phyloP scores from a whole-genome alignment of 1,139 yeast species.

The Diutina sp. region DNA sequence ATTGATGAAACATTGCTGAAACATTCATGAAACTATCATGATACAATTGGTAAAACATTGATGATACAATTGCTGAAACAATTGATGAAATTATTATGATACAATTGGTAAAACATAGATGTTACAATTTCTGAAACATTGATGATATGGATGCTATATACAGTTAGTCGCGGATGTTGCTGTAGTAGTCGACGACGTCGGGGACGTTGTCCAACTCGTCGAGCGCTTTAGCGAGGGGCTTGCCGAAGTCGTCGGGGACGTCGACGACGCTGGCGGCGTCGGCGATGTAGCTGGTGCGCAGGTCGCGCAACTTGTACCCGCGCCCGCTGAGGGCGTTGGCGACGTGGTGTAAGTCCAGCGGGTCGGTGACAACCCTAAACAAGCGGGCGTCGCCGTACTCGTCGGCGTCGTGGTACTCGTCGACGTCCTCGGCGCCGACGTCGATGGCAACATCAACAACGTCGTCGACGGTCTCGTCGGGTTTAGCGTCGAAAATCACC shows the following conservation, averaged over 20 bases:
- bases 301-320: slow-evolving; percentile 53
- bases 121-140: background rate
- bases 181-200: slow-evolving; percentile 69
- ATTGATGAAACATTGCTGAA: too few relatives aligned
- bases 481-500: slow-evolving; percentile 35
- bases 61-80: too few relatives aligned
- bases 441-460: slow-evolving; percentile 68
- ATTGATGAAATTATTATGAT: background rate
- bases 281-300: slow-evolving; percentile 59
- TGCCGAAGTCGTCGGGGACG: slow-evolving; percentile 37
- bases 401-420: slow-evolving; percentile 16
- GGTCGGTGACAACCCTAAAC: slow-evolving; percentile 36
- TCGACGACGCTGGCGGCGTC: slow-evolving; percentile 46
- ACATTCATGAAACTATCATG: too few relatives aligned
- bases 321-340: slow-evolving; percentile 42
- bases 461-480: slow-evolving; percentile 38
- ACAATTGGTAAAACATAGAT: background rate
- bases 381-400: background rate
- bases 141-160: background rate
- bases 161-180: slow-evolving; percentile 25
- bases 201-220: slow-evolving; percentile 57
- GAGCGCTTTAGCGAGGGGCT: slow-evolving; percentile 45
- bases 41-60: too few relatives aligned
- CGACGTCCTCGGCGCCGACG: slow-evolving; percentile 76
- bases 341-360: slow-evolving; percentile 46